phyloP scores from a whole-genome alignment of 2,329 filamentous ascomycete species.

The Colletotrichum tofieldiae region DNA sequence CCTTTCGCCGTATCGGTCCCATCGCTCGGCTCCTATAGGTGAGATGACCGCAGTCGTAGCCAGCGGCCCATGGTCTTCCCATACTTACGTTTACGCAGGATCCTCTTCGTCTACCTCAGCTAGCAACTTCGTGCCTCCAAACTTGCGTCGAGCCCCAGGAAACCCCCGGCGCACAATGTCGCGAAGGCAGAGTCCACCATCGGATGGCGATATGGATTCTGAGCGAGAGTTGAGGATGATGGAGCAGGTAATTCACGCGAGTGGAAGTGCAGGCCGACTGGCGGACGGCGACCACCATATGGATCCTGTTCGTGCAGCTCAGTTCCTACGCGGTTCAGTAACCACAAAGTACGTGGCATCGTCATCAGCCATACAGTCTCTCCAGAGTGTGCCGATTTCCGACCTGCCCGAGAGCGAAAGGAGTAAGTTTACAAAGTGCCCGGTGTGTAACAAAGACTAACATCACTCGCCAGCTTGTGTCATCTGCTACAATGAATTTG shows the following conservation, averaged over 20 bases:
- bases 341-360: slow-evolving; percentile 65
- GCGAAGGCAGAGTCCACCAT: slow-evolving; percentile 31
- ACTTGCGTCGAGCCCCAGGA: slow-evolving; percentile 20
- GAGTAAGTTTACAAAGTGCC: slow-evolving; percentile 56
- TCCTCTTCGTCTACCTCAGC: slow-evolving; percentile 8
- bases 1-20: slow-evolving; percentile 11
- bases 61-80: too few relatives aligned
- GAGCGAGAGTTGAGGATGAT: slow-evolving; percentile 39
- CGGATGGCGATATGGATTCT: slow-evolving; percentile 26
- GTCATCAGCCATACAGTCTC: slow-evolving; percentile 60
- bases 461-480: slow-evolving; percentile 64
- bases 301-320: slow-evolving; percentile 58
- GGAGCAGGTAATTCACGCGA: slow-evolving; percentile 32
- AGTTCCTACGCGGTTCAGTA: slow-evolving; percentile 62
- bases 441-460: slow-evolving; percentile 17
- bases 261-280: slow-evolving; percentile 2
- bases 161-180: slow-evolving; percentile 22
- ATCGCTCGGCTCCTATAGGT: slow-evolving; percentile 20
- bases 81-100: slow-evolving; percentile 12
- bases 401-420: slow-evolving; percentile 63
- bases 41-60: background rate
- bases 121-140: slow-evolving; percentile 7
- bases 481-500: slow-evolving; percentile 77
- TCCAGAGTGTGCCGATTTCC: slow-evolving; percentile 63
- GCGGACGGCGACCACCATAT: slow-evolving; percentile 21